Evolutionary conservation across 805 yeast genomes (phyloP).

Genomic region (Wickerhamiella occidentalis): DNA sequence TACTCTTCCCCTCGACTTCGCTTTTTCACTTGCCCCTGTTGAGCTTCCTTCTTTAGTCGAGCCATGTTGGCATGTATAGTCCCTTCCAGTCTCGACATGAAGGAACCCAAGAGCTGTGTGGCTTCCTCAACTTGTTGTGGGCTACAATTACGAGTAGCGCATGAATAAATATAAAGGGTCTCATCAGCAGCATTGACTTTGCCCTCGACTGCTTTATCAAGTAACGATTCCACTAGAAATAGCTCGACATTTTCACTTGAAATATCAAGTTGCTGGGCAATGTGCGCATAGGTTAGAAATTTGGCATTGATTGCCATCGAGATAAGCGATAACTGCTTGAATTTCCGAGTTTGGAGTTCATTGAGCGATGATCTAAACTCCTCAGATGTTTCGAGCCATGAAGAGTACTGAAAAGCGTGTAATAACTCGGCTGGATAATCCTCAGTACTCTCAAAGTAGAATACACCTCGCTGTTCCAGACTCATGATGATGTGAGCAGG

Average conservation of each 20-base stretch:
- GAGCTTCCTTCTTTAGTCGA: not conserved
- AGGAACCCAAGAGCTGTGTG: not conserved
- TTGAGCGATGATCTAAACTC: slow-evolving; percentile 2
- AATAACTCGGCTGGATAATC: not conserved
- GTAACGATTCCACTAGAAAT: slow-evolving; percentile 9
- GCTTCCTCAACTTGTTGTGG: not conserved
- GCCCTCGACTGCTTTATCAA: slow-evolving; percentile 11
- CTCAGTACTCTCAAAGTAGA: not conserved
- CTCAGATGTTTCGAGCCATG: not conserved
- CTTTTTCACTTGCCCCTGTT: not conserved
- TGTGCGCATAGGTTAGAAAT: not conserved
- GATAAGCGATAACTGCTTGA: slow-evolving; percentile 9
- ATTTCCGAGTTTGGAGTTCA: not conserved
- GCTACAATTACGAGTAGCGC: slow-evolving; percentile 7
- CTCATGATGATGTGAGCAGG: not conserved
- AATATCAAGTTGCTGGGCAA: not conserved
- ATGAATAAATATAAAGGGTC: slow-evolving; percentile 3
- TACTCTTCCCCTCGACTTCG: not conserved
- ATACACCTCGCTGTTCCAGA: slow-evolving; percentile 9
- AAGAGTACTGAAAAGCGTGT: not conserved
- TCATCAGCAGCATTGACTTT: slow-evolving; percentile 7
- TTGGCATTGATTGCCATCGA: not conserved
- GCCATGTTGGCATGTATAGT: slow-evolving; percentile 6
- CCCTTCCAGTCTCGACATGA: slow-evolving; percentile 8
- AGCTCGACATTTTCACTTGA: not conserved